Percentiles rank a stretch among this genome's conserved stretches.
Conservation (phyloP, 2,329 filamentous ascomycete genomes). For the Diaporthe velutina region DNA sequence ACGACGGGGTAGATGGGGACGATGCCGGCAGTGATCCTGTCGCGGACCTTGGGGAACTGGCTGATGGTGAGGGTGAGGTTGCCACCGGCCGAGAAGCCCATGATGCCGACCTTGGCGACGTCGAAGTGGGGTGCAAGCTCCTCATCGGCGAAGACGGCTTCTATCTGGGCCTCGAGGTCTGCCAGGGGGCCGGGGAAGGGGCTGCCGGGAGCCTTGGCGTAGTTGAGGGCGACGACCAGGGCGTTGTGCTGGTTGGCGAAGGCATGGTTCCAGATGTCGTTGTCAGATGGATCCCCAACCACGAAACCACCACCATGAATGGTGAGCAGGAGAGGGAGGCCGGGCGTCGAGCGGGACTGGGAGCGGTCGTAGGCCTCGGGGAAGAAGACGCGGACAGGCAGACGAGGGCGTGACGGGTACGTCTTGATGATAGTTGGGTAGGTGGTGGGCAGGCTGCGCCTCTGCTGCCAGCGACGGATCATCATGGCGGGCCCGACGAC, state of each 20-base stretch:
- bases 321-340: constrained; percentile 59
- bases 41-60: constrained; percentile 54
- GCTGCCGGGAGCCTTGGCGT: constrained; percentile 59
- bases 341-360: constrained; percentile 39
- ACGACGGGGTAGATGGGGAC: constrained; percentile 60
- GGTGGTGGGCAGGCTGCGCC: constrained; percentile 3
- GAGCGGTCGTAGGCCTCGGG: constrained; percentile 48
- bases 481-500: constrained; percentile 20
- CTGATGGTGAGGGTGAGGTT: constrained; percentile 59
- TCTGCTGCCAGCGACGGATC: constrained; percentile 25
- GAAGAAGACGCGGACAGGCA: constrained; percentile 52
- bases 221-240: constrained; percentile 63
- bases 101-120: constrained; percentile 54
- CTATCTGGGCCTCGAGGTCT: constrained; percentile 59
- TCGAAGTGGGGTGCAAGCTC: constrained; percentile 58
- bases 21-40: constrained; percentile 49
- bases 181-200: constrained; percentile 59
- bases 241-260: constrained; percentile 56
- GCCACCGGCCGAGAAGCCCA: constrained; percentile 65
- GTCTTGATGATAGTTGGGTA: constrained; percentile 35
- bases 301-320: constrained; percentile 67
- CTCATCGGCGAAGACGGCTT: constrained; percentile 56
- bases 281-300: constrained; percentile 56
- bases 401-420: constrained; percentile 28
- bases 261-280: constrained; percentile 60